These are phyloP conservation scores for Hyphodiscus hymeniophilus DNA, from an alignment of 495 filamentous ascomycete genomes.

Conservation along the genomic window DNA sequence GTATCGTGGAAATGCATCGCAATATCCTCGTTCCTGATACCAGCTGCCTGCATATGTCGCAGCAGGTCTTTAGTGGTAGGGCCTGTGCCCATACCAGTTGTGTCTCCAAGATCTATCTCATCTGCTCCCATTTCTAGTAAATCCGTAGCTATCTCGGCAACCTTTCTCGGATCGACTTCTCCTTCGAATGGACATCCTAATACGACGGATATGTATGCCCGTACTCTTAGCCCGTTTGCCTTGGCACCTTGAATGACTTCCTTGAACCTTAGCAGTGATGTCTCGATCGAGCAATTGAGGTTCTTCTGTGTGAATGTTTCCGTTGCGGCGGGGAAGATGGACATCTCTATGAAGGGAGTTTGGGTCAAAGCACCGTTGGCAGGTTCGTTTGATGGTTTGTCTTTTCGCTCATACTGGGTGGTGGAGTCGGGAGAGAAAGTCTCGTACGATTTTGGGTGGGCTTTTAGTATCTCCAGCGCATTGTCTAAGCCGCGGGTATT, in stretches of 20 bases:
- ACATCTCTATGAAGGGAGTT: constrained; percentile 61
- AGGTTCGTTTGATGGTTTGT: constrained; percentile 6
- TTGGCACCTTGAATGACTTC: constrained; percentile 71
- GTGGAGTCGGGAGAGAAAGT: constrained; percentile 25
- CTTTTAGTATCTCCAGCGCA: constrained; percentile 36
- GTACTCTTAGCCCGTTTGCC: constrained; percentile 60
- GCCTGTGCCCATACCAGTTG: constrained; percentile 93
- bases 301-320: constrained; percentile 88
- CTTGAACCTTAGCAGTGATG: constrained; percentile 67
- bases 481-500: constrained; percentile 70
- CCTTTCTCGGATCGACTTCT: constrained; percentile 65
- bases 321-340: constrained; percentile 87
- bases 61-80: constrained; percentile 67
- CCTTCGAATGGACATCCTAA: constrained; percentile 95
- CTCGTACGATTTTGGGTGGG: constrained; percentile 29
- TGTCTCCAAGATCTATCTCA: constrained; percentile 90
- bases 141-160: constrained; percentile 74
- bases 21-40: constrained; percentile 69
- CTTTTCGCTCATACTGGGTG: constrained; percentile 3
- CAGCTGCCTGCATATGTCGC: constrained; percentile 61
- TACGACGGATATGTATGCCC: constrained; percentile 92
- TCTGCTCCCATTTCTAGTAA: constrained; percentile 93
- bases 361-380: constrained; percentile 19
- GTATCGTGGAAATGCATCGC: constrained; percentile 97
- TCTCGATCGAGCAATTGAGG: constrained; percentile 80